Evolutionary conservation across 192 early-diverging fungal species (phyloP), one percentile per base, ranked within the genome.

Genomic region (Gaertneriomyces semiglobifer): DNA sequence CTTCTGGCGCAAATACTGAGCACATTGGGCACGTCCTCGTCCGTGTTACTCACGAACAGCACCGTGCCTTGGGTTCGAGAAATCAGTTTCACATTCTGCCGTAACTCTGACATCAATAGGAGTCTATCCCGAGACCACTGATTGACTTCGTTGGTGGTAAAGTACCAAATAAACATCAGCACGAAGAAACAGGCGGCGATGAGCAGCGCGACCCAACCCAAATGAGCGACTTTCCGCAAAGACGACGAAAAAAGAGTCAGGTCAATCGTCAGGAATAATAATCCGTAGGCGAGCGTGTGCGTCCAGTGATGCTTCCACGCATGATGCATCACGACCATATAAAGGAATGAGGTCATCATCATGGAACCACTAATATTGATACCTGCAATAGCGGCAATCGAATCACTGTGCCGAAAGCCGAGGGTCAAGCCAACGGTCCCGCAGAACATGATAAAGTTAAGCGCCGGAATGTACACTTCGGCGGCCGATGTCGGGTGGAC

Each of bases 401-500:
- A 44, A 38, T 79, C 75, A 5, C 72, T 69, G 11, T 62, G 50
- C 41, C 61, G 48, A 62, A 86, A 86, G 0, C 58, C 58, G 9
- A 66, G 44, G 11, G 72, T 63, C n/a, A 86, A 57, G 12, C 69
- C 5, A 40, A 86, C 48, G 25, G 66, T 73, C 41, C 51, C 64
- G 33, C 74, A 20, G 77, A 82, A 68, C 39, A 81, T 48, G 12
- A 77, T 16, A 61, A 71, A 80, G 61, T 86, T 86, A 38, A 76
- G 69, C 19, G 66, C 50, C 4, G 84, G 84, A 59, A 83, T 78
- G 55, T 84, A 86, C 16, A 86, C 71, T 39, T 74, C 68, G 7
- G 72, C 71, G 33, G 67, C 71, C 38, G 59, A 51, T 14, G 63
- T 75, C 7, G 72, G 78, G 58, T 85, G 81, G 7, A 71, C 68